Evolutionary conservation across 2,329 filamentous ascomycete species (phyloP).

Genomic region (Scorias spongiosa): DNA sequence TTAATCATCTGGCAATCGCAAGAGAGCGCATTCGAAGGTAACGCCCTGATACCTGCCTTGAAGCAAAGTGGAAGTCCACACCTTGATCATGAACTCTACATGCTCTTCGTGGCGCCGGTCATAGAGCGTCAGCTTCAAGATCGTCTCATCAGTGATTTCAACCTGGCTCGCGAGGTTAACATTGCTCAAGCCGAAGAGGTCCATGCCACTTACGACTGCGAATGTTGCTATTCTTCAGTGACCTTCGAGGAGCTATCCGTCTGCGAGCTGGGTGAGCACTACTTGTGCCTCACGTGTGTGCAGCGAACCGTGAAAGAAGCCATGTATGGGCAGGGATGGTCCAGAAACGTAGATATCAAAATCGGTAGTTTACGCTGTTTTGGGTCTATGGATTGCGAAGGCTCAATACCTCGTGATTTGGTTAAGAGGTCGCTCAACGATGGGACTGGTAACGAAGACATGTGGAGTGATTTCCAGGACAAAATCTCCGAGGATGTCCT

Average conservation of each 20-base stretch:
- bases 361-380: slow-evolving; percentile 67
- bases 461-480: slow-evolving; percentile 61
- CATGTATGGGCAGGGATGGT: slow-evolving; percentile 86
- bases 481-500: slow-evolving; percentile 65
- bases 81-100: slow-evolving; percentile 35
- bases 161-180: slow-evolving; percentile 30
- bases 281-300: slow-evolving; percentile 71
- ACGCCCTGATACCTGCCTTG: slow-evolving; percentile 44
- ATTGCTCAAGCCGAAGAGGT: slow-evolving; percentile 33
- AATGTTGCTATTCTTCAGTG: slow-evolving; percentile 59
- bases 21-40: slow-evolving; percentile 37
- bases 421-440: slow-evolving; percentile 58
- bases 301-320: slow-evolving; percentile 71
- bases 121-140: slow-evolving; percentile 24
- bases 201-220: slow-evolving; percentile 48
- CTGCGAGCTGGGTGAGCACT: slow-evolving; percentile 54
- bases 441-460: slow-evolving; percentile 54
- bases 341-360: slow-evolving; percentile 57
- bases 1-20: slow-evolving; percentile 43
- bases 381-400: slow-evolving; percentile 58
- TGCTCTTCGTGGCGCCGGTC: slow-evolving; percentile 28
- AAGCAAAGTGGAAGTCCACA: slow-evolving; percentile 48
- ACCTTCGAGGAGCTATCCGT: slow-evolving; percentile 60
- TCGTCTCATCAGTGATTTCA: slow-evolving; percentile 24
- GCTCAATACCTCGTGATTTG: slow-evolving; percentile 54